Evolutionary conservation across 78 protist genomes (phyloP), one percentile per base, ranked within the genome.

Genomic region (Chrysochromulina parva): DNA sequence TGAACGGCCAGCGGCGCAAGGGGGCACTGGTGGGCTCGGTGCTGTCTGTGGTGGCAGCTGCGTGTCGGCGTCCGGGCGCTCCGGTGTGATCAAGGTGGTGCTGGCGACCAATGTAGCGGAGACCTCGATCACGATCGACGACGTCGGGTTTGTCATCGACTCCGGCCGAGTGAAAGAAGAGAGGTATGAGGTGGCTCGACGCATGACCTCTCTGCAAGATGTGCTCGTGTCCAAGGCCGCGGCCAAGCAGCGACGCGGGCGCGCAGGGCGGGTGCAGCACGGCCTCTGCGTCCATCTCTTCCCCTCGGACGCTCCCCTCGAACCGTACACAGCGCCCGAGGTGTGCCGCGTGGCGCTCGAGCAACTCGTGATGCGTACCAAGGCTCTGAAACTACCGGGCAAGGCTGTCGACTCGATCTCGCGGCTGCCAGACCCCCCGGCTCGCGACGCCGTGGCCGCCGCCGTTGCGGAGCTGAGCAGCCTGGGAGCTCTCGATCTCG

Each of bases 71-170:
- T 38, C 38, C 38, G 38, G 38, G 38, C 38, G 38, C 38, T 38
- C 38, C 38, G 38, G 38, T 38, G 86, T 53, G 9, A 59, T 59
- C 86, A 78, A 85, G 71, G 54, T 87, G 52, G 59, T 87, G 66
- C 88, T 98, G 11, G 97, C 99, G 59, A 97, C 97, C 26, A 97
- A 97, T 91, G 20, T 88, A 50, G 58, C 73, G 57, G 73, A 67
- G 85, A 74, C 90, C 3, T 62, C 78, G 19, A 87, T 87, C 58
- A 87, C 90, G 38, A 57, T 92, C 80, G 92, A 73, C 38, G 98
- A 97, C 58, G 92, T 98, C 13, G 97, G 92, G 16, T 96, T 90
- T 84, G 99, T 98, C 0, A 94, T 98, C n/a, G 99, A 98, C 89
- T 48, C 94, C 50, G 98, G 99, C 20, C 95, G 95, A 52, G 94